Base-by-base conservation (phyloP, 768 basidiomycete genomes). In the Tephrocybe sp. region DNA sequence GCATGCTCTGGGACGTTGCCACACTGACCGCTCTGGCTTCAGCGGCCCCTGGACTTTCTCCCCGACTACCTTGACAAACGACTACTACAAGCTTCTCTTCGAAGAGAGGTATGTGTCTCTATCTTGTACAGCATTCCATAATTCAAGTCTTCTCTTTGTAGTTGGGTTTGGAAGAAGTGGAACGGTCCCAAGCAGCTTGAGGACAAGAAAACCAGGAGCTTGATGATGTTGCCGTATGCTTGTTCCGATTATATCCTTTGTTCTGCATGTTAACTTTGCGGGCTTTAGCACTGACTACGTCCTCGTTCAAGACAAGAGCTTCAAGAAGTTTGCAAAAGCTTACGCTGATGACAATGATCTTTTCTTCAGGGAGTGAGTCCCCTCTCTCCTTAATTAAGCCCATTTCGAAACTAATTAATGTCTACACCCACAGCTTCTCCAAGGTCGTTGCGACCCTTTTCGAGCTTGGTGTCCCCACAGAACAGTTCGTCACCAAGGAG, bases 91-190 rank as follows among this genome's bases (percentile, higher is more conserved):
- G 61, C 80, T 98, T 22, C 77, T 99, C 51, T 83, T 92, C 61
- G 79, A 85, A 60, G 93, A 97, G 77, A 91, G 83, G 82, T 89
- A 70, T 56, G 70, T 63, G 39, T 36, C 22, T 39, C 5, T 4
- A 19, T 0, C 1, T 19, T 4, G 49, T 8, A 1, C 40, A 9
- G 22, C 46, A 8, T 4, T 43, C 30, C 14, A 16, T 3, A n/a
- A 20, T n/a, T 45, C 59, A 19, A 62, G 9, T 32, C 9, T 22
- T 13, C 17, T 26, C 14, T 44, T 41, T 5, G 11, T 14, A 82
- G 80, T 51, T 92, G 90, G 89, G 77, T 84, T n/a, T 96, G 94
- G 94, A 88, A 80, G 72, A 96, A 94, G 70, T 98, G 96, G 93
- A 72, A 73, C 54, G 95, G 92, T 46, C 92, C 94, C 17, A 93